Percentiles rank a stretch among this genome's conserved stretches.
phyloP scores from a whole-genome alignment of 1,284 basidiomycete species.

The Cryptococcus floricola region DNA sequence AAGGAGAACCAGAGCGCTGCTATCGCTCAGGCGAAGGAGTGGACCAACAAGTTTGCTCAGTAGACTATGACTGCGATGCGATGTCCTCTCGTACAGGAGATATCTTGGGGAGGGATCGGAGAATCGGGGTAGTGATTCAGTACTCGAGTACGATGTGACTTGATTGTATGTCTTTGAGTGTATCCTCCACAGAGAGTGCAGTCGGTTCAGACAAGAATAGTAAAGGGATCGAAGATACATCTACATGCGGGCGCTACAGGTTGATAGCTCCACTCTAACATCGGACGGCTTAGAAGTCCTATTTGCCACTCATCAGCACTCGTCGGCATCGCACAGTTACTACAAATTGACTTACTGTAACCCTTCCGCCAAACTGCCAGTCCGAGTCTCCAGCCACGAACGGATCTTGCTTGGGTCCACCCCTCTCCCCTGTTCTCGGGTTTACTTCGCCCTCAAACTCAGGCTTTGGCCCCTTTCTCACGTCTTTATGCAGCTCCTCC shows the following conservation, averaged over 20 bases:
- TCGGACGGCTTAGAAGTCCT: constrained; percentile 7
- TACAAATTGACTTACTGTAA: constrained; percentile 39
- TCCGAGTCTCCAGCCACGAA: constrained; percentile 47
- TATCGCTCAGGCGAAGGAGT: constrained; percentile 81
- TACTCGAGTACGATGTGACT: too few species aligned
- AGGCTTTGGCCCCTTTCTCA: constrained; percentile 49
- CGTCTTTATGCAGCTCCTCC: constrained; percentile 57
- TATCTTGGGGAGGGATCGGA: too few species aligned
- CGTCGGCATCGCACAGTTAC: not conserved
- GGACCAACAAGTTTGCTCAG: constrained; percentile 79
- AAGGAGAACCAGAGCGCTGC: constrained; percentile 95
- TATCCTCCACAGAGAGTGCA: too few species aligned
- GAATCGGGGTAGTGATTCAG: too few species aligned
- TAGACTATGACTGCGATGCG: constrained; percentile 3
- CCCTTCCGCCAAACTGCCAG: constrained; percentile 49
- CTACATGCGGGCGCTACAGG: too few species aligned
- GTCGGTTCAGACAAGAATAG: too few species aligned
- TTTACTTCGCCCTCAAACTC: constrained; percentile 57
- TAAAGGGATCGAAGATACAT: too few species aligned
- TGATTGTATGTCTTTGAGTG: too few species aligned
- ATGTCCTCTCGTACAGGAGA: too few species aligned
- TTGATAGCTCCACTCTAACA: not conserved
- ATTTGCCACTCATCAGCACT: not conserved
- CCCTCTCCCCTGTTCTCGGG: constrained; percentile 56
- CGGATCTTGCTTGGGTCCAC: constrained; percentile 58